These are phyloP conservation scores for Talaromyces thailandensis DNA, from an alignment of 495 filamentous ascomycete genomes.

Conservation along the genomic window DNA sequence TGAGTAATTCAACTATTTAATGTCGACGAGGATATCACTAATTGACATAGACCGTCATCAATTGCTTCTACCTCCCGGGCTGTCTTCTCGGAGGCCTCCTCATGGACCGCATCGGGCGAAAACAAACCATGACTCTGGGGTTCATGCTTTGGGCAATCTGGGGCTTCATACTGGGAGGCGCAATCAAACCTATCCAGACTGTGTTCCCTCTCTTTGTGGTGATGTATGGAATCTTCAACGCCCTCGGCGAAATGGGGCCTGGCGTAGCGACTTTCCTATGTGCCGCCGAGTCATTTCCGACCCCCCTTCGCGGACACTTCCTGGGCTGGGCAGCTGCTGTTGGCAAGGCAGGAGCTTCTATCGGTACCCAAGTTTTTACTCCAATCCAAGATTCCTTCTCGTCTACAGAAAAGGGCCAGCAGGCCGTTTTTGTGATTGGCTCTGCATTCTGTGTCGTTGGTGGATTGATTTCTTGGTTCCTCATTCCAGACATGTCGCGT, in stretches of 20 bases:
- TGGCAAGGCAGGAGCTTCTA: conserved; percentile 40
- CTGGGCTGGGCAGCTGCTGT: conserved; percentile 38
- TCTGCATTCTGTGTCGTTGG: conserved; percentile 32
- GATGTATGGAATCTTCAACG: conserved; percentile 42
- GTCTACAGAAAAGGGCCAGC: conserved; percentile 28
- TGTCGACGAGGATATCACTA: neutral
- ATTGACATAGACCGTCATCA: conserved; percentile 29
- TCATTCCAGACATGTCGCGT: conserved; percentile 35
- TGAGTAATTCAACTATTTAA: conserved; percentile 9
- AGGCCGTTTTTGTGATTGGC: conserved; percentile 39
- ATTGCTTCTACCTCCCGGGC: conserved; percentile 41
- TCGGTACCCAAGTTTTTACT: conserved; percentile 38
- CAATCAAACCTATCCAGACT: conserved; percentile 28
- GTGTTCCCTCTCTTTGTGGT: conserved; percentile 41
- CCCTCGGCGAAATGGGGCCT: conserved; percentile 39
- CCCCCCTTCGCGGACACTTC: conserved; percentile 40
- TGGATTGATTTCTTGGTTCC: conserved; percentile 30
- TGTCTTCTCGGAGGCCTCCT: conserved; percentile 36
- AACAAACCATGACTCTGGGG: conserved; percentile 36
- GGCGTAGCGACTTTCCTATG: conserved; percentile 37
- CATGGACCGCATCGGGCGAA: conserved; percentile 40
- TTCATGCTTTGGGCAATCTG: conserved; percentile 31
- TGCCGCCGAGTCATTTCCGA: conserved; percentile 40
- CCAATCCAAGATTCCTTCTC: conserved; percentile 32
- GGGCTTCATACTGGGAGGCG: conserved; percentile 40